Evolutionary conservation across 345 rosid species (phyloP).

Genomic region (Hibiscus tridactylites): DNA sequence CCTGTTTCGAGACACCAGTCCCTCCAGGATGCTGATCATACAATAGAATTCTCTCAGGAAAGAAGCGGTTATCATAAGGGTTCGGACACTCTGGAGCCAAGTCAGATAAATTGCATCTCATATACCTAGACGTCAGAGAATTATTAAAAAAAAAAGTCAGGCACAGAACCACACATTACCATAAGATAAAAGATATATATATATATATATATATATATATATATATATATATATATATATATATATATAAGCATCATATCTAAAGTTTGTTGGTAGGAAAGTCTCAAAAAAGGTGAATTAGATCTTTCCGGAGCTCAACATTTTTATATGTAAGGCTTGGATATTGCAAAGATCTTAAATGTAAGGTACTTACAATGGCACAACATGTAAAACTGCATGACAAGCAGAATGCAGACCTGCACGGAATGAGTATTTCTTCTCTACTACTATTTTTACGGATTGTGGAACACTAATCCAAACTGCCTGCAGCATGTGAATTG

Average conservation of each 20-base stretch:
- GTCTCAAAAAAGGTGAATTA: not conserved
- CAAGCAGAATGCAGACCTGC: constrained; percentile 91
- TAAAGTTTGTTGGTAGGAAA: not conserved
- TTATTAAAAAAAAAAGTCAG: constrained; percentile 4
- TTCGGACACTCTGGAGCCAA: constrained; percentile 88
- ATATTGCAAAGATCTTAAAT: not conserved
- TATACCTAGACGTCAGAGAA: constrained; percentile 33
- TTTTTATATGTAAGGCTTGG: not conserved
- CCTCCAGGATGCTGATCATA: constrained; percentile 94
- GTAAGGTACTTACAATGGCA: constrained; percentile 49
- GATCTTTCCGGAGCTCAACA: not conserved
- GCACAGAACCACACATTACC: not conserved
- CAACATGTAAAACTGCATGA: constrained; percentile 81
- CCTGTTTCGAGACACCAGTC: constrained; percentile 81
- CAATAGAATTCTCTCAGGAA: constrained; percentile 64
- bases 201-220: too few species aligned
- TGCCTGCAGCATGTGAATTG: constrained; percentile 43
- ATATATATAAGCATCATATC: not conserved
- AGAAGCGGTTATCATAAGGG: constrained; percentile 48
- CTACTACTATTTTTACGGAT: constrained; percentile 41
- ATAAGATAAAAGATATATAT: not conserved
- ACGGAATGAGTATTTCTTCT: constrained; percentile 34
- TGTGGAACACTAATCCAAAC: constrained; percentile 83
- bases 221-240: not conserved
- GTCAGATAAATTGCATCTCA: constrained; percentile 78